phyloP scores from a whole-genome alignment of 2,329 filamentous ascomycete species.

The Stenocarpella maydis region DNA sequence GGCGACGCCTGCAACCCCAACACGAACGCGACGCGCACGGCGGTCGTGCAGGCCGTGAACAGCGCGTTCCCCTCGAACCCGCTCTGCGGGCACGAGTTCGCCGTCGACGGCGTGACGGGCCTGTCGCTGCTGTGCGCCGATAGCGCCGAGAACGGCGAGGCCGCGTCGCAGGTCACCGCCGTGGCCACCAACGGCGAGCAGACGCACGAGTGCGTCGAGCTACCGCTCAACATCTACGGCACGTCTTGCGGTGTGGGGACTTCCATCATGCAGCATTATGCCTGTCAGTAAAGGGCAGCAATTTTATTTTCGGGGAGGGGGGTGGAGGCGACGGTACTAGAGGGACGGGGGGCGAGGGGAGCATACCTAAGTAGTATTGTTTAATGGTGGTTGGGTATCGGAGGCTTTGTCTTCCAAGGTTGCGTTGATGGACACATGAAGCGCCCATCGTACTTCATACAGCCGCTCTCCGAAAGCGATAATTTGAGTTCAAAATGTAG shows the following conservation, averaged over 20 bases:
- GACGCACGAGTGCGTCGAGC: conserved; percentile 31
- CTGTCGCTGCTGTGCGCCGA: conserved; percentile 32
- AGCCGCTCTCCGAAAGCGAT: neutral
- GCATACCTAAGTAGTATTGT: neutral
- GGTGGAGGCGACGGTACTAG: neutral
- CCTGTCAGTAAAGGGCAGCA: conserved; percentile 22
- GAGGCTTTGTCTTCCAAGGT: neutral
- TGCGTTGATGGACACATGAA: neutral
- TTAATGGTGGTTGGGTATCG: neutral
- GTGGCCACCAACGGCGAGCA: conserved; percentile 34
- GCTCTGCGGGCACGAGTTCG: conserved; percentile 33
- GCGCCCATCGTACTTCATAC: too few relatives aligned
- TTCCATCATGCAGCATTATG: conserved; percentile 27
- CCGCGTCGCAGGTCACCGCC: conserved; percentile 32
- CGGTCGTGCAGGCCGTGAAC: conserved; percentile 27
- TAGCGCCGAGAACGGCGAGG: conserved; percentile 6
- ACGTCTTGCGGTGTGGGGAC: conserved; percentile 10
- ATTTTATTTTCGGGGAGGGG: too few relatives aligned
- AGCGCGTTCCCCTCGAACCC: conserved; percentile 30
- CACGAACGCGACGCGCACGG: conserved; percentile 16
- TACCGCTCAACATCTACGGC: conserved; percentile 14
- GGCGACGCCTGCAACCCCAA: conserved; percentile 29
- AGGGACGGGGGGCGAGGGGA: neutral
- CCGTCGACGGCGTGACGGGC: conserved; percentile 29
- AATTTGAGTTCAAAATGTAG: too few relatives aligned